Base-by-base conservation (phyloP, 257 asterid genomes). In the Pogostemon cablin region DNA sequence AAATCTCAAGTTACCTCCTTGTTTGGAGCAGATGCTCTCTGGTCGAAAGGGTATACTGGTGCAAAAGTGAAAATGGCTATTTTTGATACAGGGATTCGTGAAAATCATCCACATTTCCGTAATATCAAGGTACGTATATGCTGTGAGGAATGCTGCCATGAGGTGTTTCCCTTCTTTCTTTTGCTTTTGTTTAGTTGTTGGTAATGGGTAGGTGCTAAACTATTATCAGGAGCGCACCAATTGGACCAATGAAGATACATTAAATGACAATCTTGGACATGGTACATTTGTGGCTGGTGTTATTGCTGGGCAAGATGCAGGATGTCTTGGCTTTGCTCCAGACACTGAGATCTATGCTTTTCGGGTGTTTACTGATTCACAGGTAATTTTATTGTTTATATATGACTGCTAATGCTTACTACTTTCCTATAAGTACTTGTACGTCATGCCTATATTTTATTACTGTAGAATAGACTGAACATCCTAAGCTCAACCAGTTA, bases 281-380 rank as follows among this genome's bases (percentile, higher is more conserved):
- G 99, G 99, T 69, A 93, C 99, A 68, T 93, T 93, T 82, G 99
- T 93, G 71, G 99, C 99, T 71, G 99, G 99, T 65, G 96, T 93
- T 71, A 82, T 93, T 71, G 98, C 99, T 72, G 95, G 99, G 76
- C 93, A 91, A 79, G 96, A 93, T 84, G 80, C 83, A 72, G 96
- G 91, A 56, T 93, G 98, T 80, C 98, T 93, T 77, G 99, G 99
- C 81, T 93, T 93, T 89, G 96, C 99, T 73, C 98, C 99, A 59
- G 98, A 93, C 65, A 82, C 96, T 2, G 99, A 93, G 86, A 89
- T 93, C 44, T 93, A 91, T 86, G 99, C 99, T 55, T 93, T 87
- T 78, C 89, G 99, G 63, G 98, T 93, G 76, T 93, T 93, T 65
- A 93, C 98, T 74, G 96, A 93, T 81, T 88, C 98, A 61, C 99